Percentiles rank a stretch among this genome's conserved stretches.
These are phyloP conservation scores for Fagopyrum esculentum DNA, from an alignment of 148 eudicot genomes.

Conservation along the genomic window DNA sequence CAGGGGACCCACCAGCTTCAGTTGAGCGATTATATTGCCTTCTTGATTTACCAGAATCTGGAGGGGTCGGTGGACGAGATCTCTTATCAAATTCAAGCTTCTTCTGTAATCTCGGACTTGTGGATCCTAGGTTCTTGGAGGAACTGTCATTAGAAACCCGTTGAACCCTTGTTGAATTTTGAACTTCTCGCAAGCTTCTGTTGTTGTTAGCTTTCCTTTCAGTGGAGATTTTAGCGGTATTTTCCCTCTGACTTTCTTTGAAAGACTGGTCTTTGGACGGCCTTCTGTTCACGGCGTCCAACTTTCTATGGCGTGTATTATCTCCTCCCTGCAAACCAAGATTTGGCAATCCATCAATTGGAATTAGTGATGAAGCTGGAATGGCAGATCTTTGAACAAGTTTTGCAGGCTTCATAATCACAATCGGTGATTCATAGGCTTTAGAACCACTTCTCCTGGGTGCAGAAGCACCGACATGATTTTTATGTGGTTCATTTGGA, in stretches of 20 bases:
- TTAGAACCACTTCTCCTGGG: slow-evolving; percentile 24
- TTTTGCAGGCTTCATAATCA: slow-evolving; percentile 87
- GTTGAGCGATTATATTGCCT: slow-evolving; percentile 39
- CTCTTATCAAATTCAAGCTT: slow-evolving; percentile 58
- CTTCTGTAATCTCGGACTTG: slow-evolving; percentile 77
- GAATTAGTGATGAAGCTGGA: slow-evolving; percentile 46
- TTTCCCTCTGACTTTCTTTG: slow-evolving; percentile 30
- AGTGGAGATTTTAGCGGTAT: slow-evolving; percentile 20
- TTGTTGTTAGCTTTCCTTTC: slow-evolving; percentile 32
- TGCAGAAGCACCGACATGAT: slow-evolving; percentile 21
- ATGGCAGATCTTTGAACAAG: slow-evolving; percentile 47
- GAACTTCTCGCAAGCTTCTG: slow-evolving; percentile 31
- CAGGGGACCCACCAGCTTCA: slow-evolving; percentile 47
- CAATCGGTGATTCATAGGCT: slow-evolving; percentile 62
- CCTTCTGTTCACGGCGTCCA: slow-evolving; percentile 19
- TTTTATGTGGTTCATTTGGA: slow-evolving; percentile 23
- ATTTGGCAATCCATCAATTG: slow-evolving; percentile 43
- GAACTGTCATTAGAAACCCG: slow-evolving; percentile 37
- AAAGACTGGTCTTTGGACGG: slow-evolving; percentile 33
- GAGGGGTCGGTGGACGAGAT: slow-evolving; percentile 77
- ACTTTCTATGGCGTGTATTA: slow-evolving; percentile 22
- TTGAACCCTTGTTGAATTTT: slow-evolving; percentile 32
- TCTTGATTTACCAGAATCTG: slow-evolving; percentile 54
- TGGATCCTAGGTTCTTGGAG: slow-evolving; percentile 45
- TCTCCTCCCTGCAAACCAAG: slow-evolving; percentile 33